A percentile compares a stretch with the other conserved stretches of the same genome.
These are phyloP conservation scores for Cercospora sojina DNA, from an alignment of 2,329 filamentous ascomycete genomes.

Conservation along the genomic window DNA sequence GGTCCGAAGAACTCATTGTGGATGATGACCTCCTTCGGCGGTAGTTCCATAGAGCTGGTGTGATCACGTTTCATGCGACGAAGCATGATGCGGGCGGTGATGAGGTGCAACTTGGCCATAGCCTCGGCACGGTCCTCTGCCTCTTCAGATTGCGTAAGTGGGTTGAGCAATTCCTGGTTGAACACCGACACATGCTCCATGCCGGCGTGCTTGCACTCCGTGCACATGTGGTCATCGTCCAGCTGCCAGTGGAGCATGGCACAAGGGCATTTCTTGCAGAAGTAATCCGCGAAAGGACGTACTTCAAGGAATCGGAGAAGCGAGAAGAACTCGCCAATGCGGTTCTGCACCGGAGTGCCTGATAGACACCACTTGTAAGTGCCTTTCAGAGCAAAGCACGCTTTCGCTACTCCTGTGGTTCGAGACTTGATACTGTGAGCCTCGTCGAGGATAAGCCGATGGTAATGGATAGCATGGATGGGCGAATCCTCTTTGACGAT, in stretches of 20 bases:
- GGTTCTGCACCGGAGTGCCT: conserved; percentile 84
- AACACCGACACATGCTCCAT: conserved; percentile 77
- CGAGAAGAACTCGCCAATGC: conserved; percentile 31
- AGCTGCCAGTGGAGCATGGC: conserved; percentile 80
- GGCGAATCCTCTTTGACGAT: conserved; percentile 72
- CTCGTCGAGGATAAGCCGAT: conserved; percentile 91
- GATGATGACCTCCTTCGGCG: conserved; percentile 88
- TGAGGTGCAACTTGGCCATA: conserved; percentile 76
- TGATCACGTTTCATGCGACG: conserved; percentile 92
- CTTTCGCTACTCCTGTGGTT: conserved; percentile 87
- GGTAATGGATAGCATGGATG: conserved; percentile 83
- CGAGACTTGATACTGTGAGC: conserved; percentile 92
- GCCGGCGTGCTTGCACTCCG: conserved; percentile 63
- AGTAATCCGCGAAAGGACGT: conserved; percentile 85
- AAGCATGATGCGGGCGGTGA: conserved; percentile 94
- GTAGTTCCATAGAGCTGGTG: conserved; percentile 91
- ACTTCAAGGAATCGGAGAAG: conserved; percentile 88
- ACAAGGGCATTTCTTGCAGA: conserved; percentile 85
- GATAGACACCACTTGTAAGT: conserved; percentile 94
- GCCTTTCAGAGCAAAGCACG: conserved; percentile 86
- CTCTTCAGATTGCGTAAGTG: conserved; percentile 54
- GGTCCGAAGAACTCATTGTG: conserved; percentile 96
- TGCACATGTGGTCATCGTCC: conserved; percentile 69
- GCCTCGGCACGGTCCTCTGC: conserved; percentile 62
- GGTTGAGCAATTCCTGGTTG: conserved; percentile 92